Evolutionary conservation across 2,329 filamentous ascomycete genomes (phyloP).

Genomic region (Alternaria burnsii): DNA sequence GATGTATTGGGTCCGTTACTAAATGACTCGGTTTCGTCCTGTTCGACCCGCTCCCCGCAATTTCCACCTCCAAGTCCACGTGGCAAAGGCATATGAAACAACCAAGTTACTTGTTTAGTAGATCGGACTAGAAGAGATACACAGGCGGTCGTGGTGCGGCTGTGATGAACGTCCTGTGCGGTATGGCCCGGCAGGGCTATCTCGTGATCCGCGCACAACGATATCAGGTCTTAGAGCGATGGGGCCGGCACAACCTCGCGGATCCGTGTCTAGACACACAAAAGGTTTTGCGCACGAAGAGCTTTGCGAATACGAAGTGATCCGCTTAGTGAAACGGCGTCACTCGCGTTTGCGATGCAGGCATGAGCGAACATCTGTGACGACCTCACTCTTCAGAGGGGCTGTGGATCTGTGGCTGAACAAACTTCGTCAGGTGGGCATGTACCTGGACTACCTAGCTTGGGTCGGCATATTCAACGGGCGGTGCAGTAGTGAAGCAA

Average conservation of each 20-base stretch:
- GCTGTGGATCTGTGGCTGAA: slow-evolving; percentile 2
- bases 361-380: slow-evolving; percentile 4
- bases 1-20: background rate
- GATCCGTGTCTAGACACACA: slow-evolving; percentile 6
- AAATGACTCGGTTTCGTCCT: slow-evolving; percentile 8
- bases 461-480: slow-evolving; percentile 5
- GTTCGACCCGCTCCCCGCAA: slow-evolving; percentile 4
- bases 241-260: background rate
- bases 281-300: background rate
- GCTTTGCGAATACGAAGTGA: slow-evolving; percentile 1
- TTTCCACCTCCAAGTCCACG: background rate
- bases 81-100: slow-evolving; percentile 6
- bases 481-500: slow-evolving; percentile 13
- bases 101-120: slow-evolving; percentile 2
- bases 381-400: slow-evolving; percentile 1
- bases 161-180: background rate
- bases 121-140: background rate
- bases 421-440: slow-evolving; percentile 4
- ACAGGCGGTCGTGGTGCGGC: slow-evolving; percentile 3
- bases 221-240: background rate
- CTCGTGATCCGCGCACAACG: slow-evolving; percentile 7
- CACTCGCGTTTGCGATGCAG: slow-evolving; percentile 2
- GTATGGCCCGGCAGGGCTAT: background rate
- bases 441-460: slow-evolving; percentile 8
- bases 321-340: slow-evolving; percentile 4